Percentiles rank a stretch among this genome's conserved stretches.
Evolutionary conservation across 1,284 basidiomycete genomes (phyloP).

Genomic region (Marasmius tenuissimus): DNA sequence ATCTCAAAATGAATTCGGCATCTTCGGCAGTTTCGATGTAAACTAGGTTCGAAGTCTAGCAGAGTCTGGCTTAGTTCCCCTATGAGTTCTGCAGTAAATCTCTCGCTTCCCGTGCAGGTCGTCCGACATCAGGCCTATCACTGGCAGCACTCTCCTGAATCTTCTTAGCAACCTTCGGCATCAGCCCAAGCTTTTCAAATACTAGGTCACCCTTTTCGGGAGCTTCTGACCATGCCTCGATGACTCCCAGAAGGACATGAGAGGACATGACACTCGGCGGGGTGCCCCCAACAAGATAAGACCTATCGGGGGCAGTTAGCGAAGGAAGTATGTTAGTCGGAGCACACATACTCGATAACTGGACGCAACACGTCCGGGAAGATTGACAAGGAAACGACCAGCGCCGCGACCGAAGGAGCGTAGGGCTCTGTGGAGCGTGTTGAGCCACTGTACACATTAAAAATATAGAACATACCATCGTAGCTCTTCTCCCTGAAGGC

Average conservation of each 20-base stretch:
- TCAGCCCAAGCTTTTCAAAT: slow-evolving; percentile 65
- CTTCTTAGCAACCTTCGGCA: slow-evolving; percentile 73
- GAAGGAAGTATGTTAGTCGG: not conserved
- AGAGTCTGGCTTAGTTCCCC: not conserved
- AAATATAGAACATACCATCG: slow-evolving; percentile 52
- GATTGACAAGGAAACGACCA: not conserved
- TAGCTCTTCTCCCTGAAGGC: slow-evolving; percentile 70
- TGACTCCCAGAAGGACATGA: slow-evolving; percentile 63
- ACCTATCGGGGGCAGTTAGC: slow-evolving; percentile 24
- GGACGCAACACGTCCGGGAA: not conserved
- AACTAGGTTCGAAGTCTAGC: not conserved
- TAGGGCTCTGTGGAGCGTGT: slow-evolving; percentile 59
- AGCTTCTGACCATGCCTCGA: slow-evolving; percentile 47
- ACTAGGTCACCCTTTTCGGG: slow-evolving; percentile 39
- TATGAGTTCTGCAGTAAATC: slow-evolving; percentile 57
- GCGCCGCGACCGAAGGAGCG: slow-evolving; percentile 62
- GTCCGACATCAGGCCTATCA: slow-evolving; percentile 74
- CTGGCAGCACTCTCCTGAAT: slow-evolving; percentile 68
- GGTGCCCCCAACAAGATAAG: slow-evolving; percentile 62
- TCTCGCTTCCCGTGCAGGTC: slow-evolving; percentile 84
- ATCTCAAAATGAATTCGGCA: too few species aligned
- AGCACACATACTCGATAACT: not conserved
- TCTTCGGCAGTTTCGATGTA: too few species aligned
- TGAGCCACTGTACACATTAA: slow-evolving; percentile 2
- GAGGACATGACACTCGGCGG: slow-evolving; percentile 64